Base-by-base conservation (phyloP, 2,329 filamentous ascomycete species). In the Exserohilum turcica region DNA sequence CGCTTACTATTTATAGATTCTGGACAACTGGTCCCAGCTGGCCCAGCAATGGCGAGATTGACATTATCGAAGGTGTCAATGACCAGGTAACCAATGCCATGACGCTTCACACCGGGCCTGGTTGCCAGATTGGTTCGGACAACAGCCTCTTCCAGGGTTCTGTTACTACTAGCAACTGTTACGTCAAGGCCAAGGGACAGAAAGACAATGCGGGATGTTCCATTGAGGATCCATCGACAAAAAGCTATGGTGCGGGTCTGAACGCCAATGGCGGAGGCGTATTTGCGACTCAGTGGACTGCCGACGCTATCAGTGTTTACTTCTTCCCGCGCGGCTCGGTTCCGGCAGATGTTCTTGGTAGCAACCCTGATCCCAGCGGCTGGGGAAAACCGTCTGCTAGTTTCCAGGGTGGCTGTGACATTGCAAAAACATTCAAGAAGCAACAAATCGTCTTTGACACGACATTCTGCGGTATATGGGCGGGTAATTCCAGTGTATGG, bases 381-480 rank as follows among this genome's bases (percentile, higher is more conserved):
- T 96, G 92, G 87, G 87, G 86, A 10, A 76, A 72, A 0, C 90
- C 92, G 0, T 71, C 82, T 1, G 90, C 89, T 8, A 79, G 79
- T 29, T 97, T 95, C 75, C 75, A 79, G 3, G 84, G 85, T 50
- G 64, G 54, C 7, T 97, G 93, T 75, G 78, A 92, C 63, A 88
- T 96, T 59, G 79, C 86, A 55, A 60, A 75, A 1, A 82, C 87
- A 73, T 95, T 97, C 78, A 78, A 78, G 54, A 75, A 88, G 54
- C 83, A 96, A 77, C 84, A 87, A 64, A 86, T 97, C 59, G 84
- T 93, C 59, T 87, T 94, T 74, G 86, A 93, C 76, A 94, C 87
- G 0, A 89, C 89, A 5, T 91, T 96, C 73, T 97, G 92, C 74
- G 92, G 92, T 16, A 84, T 88, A 68, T 96, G 92, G 92, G 92